Base-by-base conservation (phyloP, 2,329 filamentous ascomycete genomes). In the Metarhizium anisopliae region DNA sequence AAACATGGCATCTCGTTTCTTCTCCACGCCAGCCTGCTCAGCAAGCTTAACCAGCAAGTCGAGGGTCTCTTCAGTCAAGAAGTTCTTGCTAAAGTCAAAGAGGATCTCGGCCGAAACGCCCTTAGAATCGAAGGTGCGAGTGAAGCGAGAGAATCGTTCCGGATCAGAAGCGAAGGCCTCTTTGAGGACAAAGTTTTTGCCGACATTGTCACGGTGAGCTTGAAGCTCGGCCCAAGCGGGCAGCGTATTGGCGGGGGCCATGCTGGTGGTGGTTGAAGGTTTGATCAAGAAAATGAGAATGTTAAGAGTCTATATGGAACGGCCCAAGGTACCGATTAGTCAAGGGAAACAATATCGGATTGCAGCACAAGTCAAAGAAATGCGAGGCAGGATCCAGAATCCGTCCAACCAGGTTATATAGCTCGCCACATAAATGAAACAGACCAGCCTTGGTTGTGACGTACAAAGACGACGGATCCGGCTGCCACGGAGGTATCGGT, bases 41-140 rank as follows among this genome's bases (percentile, higher is more conserved):
- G 94, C 94, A 32, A 99, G 85, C 78, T 95, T 86, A 66, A 95
- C 80, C 54, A 99, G 83, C 52, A 96, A 81, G 62, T 87, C 80
- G 53, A 97, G 79, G 4, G 93, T 97, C 76, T 97, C 92, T 64
- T 96, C 89, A 59, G 88, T 94, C 66, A 97, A 73, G 74, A 99
- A 92, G 83, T 99, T 99, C 85, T 99, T 99, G 79, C 88, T 94
- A 77, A 96, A 99, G 75, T 99, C 94, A 74, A 97, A 99, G 61
- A 99, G 83, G 67, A 95, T 94, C 62, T 96, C 90, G 64, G 84
- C 86, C 67, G 95, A 89, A 63, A 88, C 86, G 54, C 82, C 92
- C 35, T 85, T 78, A 74, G 95, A 91, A 64, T 82, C 77, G 74
- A 97, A 96, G 67, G 83, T 90, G 71, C 86, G 89, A 70, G 85